Conservation (phyloP, 2,329 filamentous ascomycete species). For the Stachybotrys chartarum region DNA sequence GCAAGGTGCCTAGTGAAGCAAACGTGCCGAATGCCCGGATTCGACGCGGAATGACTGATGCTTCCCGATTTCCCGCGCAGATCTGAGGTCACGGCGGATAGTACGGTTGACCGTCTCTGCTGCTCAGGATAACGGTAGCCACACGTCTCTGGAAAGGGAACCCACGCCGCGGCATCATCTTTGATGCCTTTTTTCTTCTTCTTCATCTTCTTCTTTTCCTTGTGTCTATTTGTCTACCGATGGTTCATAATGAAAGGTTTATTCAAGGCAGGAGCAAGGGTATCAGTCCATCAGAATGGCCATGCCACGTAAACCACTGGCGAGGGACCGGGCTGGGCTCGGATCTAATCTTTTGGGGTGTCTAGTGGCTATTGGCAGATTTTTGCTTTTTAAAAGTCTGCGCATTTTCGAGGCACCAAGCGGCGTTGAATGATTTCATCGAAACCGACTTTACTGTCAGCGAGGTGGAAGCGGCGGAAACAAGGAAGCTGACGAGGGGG, state of each 20-base stretch:
- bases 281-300: not conserved
- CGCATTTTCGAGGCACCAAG: not conserved
- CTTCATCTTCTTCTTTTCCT: constrained; percentile 5
- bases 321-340: constrained; percentile 24
- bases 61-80: not conserved
- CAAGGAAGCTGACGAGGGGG: not conserved
- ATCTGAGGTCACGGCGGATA: not conserved
- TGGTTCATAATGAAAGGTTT: not conserved
- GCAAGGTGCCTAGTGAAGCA: constrained; percentile 35
- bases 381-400: not conserved
- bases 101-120: too few relatives aligned
- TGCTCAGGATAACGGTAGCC: too few relatives aligned
- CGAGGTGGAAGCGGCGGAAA: not conserved
- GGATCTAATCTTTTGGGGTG: constrained; percentile 14
- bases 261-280: not conserved
- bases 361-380: not conserved
- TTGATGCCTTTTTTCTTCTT: constrained; percentile 4
- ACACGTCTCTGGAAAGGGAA: too few relatives aligned
- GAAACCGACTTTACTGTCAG: not conserved
- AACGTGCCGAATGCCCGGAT: constrained; percentile 10
- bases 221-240: constrained; percentile 1
- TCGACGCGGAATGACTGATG: not conserved
- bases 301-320: not conserved
- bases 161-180: too few relatives aligned
- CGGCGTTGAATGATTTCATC: not conserved